These are phyloP conservation scores for Xylariaceae sp. DNA, from an alignment of 2,329 filamentous ascomycete species.

Conservation along the genomic window DNA sequence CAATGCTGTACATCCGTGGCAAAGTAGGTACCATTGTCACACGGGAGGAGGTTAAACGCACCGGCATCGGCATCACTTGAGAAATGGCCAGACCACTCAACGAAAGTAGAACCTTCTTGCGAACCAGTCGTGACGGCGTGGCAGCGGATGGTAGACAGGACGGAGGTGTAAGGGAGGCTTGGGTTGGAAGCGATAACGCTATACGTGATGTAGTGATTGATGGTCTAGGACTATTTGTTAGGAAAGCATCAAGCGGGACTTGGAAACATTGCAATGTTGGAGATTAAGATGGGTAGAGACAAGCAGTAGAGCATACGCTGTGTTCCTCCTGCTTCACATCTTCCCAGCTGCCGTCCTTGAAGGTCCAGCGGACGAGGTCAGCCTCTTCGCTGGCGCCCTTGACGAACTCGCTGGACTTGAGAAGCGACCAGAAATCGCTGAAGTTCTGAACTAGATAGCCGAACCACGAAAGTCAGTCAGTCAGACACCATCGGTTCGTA, in stretches of 20 bases:
- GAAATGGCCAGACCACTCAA: constrained; percentile 66
- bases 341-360: constrained; percentile 62
- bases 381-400: constrained; percentile 59
- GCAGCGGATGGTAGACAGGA: constrained; percentile 60
- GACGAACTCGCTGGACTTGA: constrained; percentile 57
- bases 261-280: neutral
- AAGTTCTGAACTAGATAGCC: constrained; percentile 51
- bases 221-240: constrained; percentile 40
- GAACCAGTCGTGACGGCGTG: constrained; percentile 62
- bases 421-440: constrained; percentile 58
- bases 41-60: constrained; percentile 32
- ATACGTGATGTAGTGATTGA: constrained; percentile 73
- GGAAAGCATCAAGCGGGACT: neutral
- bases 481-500: neutral
- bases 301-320: constrained; percentile 44
- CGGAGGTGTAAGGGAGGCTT: constrained; percentile 59
- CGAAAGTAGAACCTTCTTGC: constrained; percentile 58
- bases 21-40: too few species aligned
- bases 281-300: neutral
- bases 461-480: neutral
- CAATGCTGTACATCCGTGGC: neutral
- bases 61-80: constrained; percentile 64
- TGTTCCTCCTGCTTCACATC: constrained; percentile 75
- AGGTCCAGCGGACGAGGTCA: constrained; percentile 63
- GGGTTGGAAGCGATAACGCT: constrained; percentile 62